These are phyloP conservation scores for Chenopodium quinoa DNA, from an alignment of 148 eudicot species.

Conservation along the genomic window DNA sequence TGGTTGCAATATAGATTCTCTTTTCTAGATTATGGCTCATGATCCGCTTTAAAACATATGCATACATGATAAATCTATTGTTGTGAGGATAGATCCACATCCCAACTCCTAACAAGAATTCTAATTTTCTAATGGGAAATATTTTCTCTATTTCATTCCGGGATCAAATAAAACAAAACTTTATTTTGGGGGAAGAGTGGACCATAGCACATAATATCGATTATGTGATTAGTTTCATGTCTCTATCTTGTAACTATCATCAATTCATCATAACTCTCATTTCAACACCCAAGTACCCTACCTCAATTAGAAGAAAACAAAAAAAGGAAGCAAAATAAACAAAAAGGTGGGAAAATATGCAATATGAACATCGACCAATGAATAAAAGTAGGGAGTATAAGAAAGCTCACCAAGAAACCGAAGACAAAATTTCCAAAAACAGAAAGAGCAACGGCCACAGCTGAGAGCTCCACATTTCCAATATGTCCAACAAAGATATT, in stretches of 20 bases:
- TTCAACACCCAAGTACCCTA: background rate
- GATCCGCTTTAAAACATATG: background rate
- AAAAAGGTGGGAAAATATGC: background rate
- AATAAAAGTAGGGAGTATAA: background rate
- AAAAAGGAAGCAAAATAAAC: background rate
- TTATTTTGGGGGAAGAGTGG: background rate
- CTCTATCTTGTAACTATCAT: background rate
- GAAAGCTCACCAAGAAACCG: conserved; percentile 80
- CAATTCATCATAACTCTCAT: background rate
- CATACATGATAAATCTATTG: no score
- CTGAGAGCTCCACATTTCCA: conserved; percentile 87
- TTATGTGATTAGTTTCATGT: background rate
- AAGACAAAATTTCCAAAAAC: conserved; percentile 82
- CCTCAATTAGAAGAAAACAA: background rate
- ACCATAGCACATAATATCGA: background rate
- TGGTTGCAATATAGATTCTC: background rate
- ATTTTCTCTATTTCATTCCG: background rate
- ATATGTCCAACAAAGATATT: conserved; percentile 90
- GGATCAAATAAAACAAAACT: background rate
- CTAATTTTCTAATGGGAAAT: background rate
- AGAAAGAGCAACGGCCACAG: conserved; percentile 81
- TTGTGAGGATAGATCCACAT: background rate
- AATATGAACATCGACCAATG: background rate
- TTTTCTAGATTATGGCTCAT: background rate
- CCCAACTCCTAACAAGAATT: background rate